Evolutionary conservation across 208 protist genomes (phyloP), one percentile per base, ranked within the genome.

Genomic region (Lotmaria passim): DNA sequence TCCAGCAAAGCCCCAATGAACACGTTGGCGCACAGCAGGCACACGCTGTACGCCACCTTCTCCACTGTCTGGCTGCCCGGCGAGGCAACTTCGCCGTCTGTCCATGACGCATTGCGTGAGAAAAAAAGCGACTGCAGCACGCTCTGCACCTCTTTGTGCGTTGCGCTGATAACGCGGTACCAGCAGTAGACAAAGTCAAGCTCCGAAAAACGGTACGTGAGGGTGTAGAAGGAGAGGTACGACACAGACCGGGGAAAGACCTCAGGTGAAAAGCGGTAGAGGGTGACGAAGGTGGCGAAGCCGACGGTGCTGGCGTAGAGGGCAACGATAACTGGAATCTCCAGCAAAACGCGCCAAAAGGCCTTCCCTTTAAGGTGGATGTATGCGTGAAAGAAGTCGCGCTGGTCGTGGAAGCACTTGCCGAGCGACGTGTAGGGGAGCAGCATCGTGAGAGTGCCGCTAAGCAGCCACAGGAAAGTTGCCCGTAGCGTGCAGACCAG

Each of bases 11-110:
- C 59, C 14, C 69, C 69, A 10, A 74, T 62, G 44, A 61, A 5
- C 14, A 74, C 26, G 59, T 66, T 60, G 51, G 33, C 69, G 51
- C 58, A 61, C 23, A 74, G 23, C 46, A 74, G 36, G n/a, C 59
- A 67, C 34, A 55, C 69, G 0, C 3, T 31, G 51, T 67, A 74
- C 11, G 69, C 69, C 3, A 26, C 21, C 15, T 23, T 36, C 41
- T 74, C 69, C 50, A 74, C 36, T 21, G n/a, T 38, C 23, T 52
- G 26, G 17, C 33, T 26, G 17, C 50, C 51, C 5, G 14, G 21
- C 43, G 14, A 12, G 3, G 31, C 44, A 0, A 23, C 7, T 30
- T 57, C 56, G 11, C n/a, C 44, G 2, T 23, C 12, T 1, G 46
- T 8, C 17, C 30, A 1, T 50, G 26, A 7, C 26, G 57, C 43